Percentiles rank a stretch among this genome's conserved stretches.
Conservation (phyloP, 2,329 filamentous ascomycete species). For the Fusarium annulatum region DNA sequence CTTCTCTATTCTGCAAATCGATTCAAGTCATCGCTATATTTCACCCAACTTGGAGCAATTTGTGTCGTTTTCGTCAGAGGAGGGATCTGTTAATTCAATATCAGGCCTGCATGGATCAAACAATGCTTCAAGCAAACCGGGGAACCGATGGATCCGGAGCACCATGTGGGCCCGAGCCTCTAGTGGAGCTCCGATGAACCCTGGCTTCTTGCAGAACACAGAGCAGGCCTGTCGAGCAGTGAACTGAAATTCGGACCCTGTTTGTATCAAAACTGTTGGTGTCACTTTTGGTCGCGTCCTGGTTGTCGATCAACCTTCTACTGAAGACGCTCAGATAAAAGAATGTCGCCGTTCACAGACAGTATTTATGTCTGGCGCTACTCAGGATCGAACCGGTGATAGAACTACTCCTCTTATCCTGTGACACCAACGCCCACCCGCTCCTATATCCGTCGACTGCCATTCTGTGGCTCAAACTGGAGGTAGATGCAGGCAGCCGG, state of each 20-base stretch:
- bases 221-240: background rate
- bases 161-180: slow-evolving; percentile 34
- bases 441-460: slow-evolving; percentile 31
- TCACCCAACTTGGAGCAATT: background rate
- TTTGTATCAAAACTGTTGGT: slow-evolving; percentile 15
- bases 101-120: slow-evolving; percentile 20
- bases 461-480: slow-evolving; percentile 29
- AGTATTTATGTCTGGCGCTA: background rate
- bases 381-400: slow-evolving; percentile 16
- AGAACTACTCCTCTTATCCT: slow-evolving; percentile 22
- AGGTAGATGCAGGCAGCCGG: slow-evolving; percentile 28
- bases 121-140: slow-evolving; percentile 37
- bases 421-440: slow-evolving; percentile 16
- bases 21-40: background rate
- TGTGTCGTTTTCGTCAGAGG: background rate
- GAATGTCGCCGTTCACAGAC: background rate
- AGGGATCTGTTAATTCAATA: background rate
- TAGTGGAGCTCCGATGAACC: slow-evolving; percentile 30
- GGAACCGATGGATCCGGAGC: slow-evolving; percentile 41
- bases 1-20: background rate
- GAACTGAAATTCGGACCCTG: slow-evolving; percentile 23
- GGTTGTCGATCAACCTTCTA: slow-evolving; percentile 28
- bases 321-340: slow-evolving; percentile 4
- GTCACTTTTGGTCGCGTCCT: slow-evolving; percentile 17
- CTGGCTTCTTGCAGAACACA: slow-evolving; percentile 8